A percentile compares a stretch with the other conserved stretches of the same genome.
Evolutionary conservation across 1,284 basidiomycete species (phyloP).

Genomic region (Ustilago cynodontis): DNA sequence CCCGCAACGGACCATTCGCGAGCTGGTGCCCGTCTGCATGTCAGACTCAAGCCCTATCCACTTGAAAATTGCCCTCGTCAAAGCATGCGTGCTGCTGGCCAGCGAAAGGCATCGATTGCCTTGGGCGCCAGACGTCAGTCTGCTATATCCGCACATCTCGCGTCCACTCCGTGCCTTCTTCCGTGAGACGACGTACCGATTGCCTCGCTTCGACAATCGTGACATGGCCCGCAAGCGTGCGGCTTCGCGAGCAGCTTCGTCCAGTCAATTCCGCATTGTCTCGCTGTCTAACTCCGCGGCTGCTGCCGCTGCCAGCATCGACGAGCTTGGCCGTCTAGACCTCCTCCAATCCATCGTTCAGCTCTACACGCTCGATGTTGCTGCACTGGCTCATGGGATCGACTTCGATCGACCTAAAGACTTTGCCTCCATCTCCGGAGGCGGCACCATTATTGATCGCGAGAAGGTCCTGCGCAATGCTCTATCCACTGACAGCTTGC

Average conservation of each 20-base stretch:
- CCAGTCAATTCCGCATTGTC: constrained; percentile 29
- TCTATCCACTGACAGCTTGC: constrained; percentile 47
- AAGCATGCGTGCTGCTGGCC: constrained; percentile 55
- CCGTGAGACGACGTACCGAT: constrained; percentile 47
- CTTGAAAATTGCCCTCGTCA: constrained; percentile 61
- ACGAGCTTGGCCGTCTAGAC: constrained; percentile 54
- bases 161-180: constrained; percentile 47
- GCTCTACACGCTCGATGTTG: constrained; percentile 57
- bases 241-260: constrained; percentile 20
- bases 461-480: constrained; percentile 46
- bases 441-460: constrained; percentile 21
- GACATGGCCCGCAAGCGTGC: constrained; percentile 38
- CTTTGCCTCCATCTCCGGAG: constrained; percentile 25
- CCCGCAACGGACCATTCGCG: constrained; percentile 53
- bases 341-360: constrained; percentile 59
- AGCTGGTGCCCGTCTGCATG: constrained; percentile 59
- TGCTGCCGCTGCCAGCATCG: constrained; percentile 33
- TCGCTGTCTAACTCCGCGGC: constrained; percentile 34
- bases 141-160: constrained; percentile 59
- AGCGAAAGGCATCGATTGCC: constrained; percentile 52
- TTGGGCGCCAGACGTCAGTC: constrained; percentile 54
- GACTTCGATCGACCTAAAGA: constrained; percentile 14
- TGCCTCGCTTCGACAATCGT: constrained; percentile 42
- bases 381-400: constrained; percentile 47
- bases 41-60: constrained; percentile 49